Evolutionary conservation across 257 asterid genomes (phyloP).

Genomic region (Solanum medicagineum): DNA sequence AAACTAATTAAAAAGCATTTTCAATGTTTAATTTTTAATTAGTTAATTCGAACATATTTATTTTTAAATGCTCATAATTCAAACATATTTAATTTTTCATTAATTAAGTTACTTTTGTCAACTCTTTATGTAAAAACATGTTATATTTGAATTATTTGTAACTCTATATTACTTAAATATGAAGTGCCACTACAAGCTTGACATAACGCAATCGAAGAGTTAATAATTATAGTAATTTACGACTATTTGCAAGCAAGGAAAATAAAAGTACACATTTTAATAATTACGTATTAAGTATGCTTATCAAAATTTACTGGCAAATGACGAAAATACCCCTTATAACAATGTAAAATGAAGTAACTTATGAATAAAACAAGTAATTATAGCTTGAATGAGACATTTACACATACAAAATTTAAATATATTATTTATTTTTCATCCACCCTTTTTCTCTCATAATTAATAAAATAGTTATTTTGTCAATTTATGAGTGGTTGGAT

Average conservation of each 20-base stretch:
- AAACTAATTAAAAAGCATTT: background rate
- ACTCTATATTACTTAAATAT: background rate
- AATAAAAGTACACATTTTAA: too few species aligned
- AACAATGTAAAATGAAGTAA: background rate
- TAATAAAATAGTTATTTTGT: background rate
- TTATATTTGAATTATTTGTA: background rate
- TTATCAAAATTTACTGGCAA: background rate
- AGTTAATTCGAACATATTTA: background rate
- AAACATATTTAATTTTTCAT: background rate
- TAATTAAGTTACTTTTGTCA: background rate
- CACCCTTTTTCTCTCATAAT: background rate
- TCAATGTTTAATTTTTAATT: too few species aligned
- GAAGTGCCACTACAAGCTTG: background rate
- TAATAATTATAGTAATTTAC: background rate
- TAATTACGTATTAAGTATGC: background rate
- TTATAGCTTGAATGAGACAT: background rate
- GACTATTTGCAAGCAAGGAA: background rate
- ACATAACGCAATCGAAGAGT: background rate
- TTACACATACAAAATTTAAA: background rate
- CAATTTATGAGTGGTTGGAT: background rate
- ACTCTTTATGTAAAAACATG: background rate
- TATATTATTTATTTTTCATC: constrained; percentile 4
- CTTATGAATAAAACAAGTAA: background rate
- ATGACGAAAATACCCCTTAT: background rate
- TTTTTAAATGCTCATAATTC: background rate